A percentile compares a stretch with the other conserved stretches of the same genome.
Evolutionary conservation across 495 filamentous ascomycete genomes (phyloP).

Genomic region (Neurospora intermedia): DNA sequence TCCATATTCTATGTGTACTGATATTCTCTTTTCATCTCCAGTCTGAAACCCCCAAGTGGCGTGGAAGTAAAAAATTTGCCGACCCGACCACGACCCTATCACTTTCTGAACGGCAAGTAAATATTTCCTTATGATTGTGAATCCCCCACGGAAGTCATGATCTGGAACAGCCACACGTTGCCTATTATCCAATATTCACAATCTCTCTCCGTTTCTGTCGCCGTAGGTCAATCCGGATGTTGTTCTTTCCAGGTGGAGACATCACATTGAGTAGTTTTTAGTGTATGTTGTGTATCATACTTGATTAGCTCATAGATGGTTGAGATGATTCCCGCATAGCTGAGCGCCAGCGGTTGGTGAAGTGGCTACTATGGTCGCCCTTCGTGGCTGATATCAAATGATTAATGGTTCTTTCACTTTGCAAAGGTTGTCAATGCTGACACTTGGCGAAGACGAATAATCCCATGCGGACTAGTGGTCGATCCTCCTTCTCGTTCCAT

Average conservation of each 20-base stretch:
- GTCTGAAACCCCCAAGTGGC: neutral
- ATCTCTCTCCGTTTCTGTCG: neutral
- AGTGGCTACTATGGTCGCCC: neutral
- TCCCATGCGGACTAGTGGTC: neutral
- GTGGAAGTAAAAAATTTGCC: neutral
- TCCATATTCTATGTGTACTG: neutral
- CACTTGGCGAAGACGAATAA: neutral
- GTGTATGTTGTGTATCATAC: neutral
- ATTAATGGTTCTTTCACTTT: neutral
- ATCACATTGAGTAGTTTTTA: neutral
- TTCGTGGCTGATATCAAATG: slow-evolving; percentile 1
- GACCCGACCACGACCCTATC: neutral
- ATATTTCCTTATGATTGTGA: neutral
- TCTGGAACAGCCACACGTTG: neutral
- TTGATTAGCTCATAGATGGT: too few relatives aligned
- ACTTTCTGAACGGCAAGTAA: neutral
- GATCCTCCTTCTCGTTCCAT: slow-evolving; percentile 6
- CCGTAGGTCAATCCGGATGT: neutral
- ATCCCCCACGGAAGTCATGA: neutral
- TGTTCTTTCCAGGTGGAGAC: neutral
- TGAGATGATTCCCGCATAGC: neutral
- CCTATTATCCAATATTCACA: neutral
- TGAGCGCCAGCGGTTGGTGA: neutral
- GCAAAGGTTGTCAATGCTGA: neutral
- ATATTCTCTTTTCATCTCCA: neutral